Percentiles rank a stretch among this genome's conserved stretches.
These are phyloP conservation scores for Colletotrichum cordylinicola DNA, from an alignment of 2,329 filamentous ascomycete genomes.

Conservation along the genomic window DNA sequence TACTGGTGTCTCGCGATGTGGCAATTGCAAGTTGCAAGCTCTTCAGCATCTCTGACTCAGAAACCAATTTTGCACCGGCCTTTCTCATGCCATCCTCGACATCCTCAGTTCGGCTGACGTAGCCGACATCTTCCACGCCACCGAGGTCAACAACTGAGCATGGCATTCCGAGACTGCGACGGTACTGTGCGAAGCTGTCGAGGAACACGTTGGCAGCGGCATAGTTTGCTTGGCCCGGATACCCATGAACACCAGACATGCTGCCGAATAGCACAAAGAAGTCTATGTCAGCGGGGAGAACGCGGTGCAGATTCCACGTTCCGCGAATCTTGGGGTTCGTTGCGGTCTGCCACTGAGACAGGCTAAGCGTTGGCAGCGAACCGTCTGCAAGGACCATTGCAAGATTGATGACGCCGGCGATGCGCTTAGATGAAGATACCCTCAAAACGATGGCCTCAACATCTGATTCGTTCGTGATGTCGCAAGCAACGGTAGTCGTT, in stretches of 20 bases:
- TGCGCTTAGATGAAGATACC: not conserved
- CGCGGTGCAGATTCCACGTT: constrained; percentile 46
- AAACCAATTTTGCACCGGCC: not conserved
- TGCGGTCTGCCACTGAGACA: constrained; percentile 38
- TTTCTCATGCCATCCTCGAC: constrained; percentile 23
- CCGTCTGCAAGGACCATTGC: constrained; percentile 15
- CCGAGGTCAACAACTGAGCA: constrained; percentile 45
- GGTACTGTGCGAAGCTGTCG: constrained; percentile 42
- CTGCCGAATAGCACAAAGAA: constrained; percentile 45
- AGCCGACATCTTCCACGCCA: constrained; percentile 41
- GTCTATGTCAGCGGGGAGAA: constrained; percentile 27
- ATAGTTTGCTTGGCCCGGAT: constrained; percentile 44
- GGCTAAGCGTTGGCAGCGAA: constrained; percentile 36
- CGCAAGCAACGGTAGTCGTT: not conserved
- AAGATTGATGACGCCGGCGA: not conserved
- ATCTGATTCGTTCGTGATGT: not conserved
- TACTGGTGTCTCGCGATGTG: not conserved
- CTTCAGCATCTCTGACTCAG: not conserved
- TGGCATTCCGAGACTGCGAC: constrained; percentile 36
- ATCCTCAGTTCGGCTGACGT: constrained; percentile 35
- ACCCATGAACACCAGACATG: constrained; percentile 37
- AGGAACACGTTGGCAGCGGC: constrained; percentile 46
- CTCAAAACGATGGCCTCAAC: not conserved
- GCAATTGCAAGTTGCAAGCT: not conserved
- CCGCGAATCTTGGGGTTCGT: constrained; percentile 45